Evolutionary conservation across 2,329 filamentous ascomycete genomes (phyloP), one percentile per base, ranked within the genome.

Genomic region (Aspergillus pseudoterreus): DNA sequence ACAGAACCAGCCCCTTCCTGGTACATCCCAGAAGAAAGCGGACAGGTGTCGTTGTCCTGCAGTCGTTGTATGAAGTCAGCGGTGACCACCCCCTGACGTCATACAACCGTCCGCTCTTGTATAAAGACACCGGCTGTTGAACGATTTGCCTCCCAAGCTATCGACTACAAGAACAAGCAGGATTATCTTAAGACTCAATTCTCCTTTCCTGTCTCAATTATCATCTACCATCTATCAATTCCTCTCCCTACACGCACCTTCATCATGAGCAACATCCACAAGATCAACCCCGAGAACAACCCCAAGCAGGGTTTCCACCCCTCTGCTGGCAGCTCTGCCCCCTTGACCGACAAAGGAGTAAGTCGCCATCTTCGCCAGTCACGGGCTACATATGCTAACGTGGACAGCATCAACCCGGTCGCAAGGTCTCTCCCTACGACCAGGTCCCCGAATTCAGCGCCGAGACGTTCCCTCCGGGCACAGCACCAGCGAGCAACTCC

Each of bases 401-500:
- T 9, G 4, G 17, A 47, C 58, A 88, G 84, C 86, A 90, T 69
- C 76, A 83, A 63, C 78, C 80, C 3, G 86, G 86, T 47, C 74
- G 78, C 59, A 78, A 82, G 54, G 78, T 82, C 51, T 81, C 81
- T 61, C 68, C 68, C n/a, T 57, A 61, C 11, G 73, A 76, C 56
- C 81, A 83, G 58, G 83, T 70, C 11, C 82, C 82, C 17, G 85
- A 87, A 63, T 90, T 87, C 74, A 74, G 79, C 61, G 79, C 82
- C 21, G 58, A 90, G 66, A 78, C 77, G 1, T 71, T 83, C 33
- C 78, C 84, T 0, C 71, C 85, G 0, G 87, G 87, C 53, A 81
- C 82, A 3, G 86, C 87, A 0, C 87, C 87, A 1, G 56, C 69
- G 1, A 65, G 70, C 38, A 66, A 76, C 46, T 81, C 80, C 12